These are phyloP conservation scores for Fonsecaea monophora DNA, from an alignment of 2,329 filamentous ascomycete genomes.

Conservation along the genomic window DNA sequence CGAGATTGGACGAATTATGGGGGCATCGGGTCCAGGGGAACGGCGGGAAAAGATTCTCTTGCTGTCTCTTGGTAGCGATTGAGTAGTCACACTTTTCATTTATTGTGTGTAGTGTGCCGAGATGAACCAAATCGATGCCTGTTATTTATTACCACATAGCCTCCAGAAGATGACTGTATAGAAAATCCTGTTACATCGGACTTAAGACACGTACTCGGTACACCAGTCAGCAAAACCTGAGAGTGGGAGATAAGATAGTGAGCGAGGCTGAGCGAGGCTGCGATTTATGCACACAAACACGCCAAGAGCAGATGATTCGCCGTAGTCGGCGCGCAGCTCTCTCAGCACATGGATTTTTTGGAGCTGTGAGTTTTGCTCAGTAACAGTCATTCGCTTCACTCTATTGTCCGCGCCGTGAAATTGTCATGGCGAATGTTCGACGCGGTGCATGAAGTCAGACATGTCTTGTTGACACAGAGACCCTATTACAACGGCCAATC, in stretches of 20 bases:
- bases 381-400: background rate
- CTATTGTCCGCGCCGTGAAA: background rate
- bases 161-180: background rate
- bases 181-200: background rate
- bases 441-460: background rate
- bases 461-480: background rate
- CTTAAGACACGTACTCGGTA: background rate
- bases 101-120: background rate
- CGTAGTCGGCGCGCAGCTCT: background rate
- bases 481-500: background rate
- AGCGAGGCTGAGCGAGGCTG: constrained; percentile 3
- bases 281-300: background rate
- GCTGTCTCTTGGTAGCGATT: background rate
- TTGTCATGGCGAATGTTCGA: background rate
- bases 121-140: background rate
- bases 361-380: background rate
- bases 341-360: background rate
- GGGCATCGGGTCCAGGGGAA: background rate
- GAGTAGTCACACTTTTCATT: background rate
- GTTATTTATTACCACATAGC: background rate
- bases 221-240: background rate
- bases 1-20: constrained; percentile 4
- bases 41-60: constrained; percentile 9
- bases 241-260: background rate
- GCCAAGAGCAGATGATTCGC: background rate